Evolutionary conservation across 2,329 filamentous ascomycete genomes (phyloP), one percentile per base, ranked within the genome.

Genomic region (Aspergillus sojae): DNA sequence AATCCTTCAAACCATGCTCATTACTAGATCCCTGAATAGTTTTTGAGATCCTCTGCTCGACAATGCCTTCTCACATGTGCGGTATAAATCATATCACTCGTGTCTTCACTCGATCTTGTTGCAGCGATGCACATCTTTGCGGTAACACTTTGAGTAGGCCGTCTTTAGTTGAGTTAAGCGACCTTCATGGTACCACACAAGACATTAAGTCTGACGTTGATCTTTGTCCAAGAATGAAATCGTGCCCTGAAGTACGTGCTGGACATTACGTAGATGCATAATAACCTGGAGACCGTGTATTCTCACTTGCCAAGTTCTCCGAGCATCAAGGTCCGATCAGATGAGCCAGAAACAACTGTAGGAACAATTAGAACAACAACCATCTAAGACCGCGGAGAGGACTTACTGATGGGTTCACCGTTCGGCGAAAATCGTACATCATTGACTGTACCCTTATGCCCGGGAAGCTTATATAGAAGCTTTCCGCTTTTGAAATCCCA

Each of bases 401-500:
- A 88, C 92, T 89, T 85, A 97, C 94, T 86, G 65, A 97, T 91
- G 23, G 93, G 93, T 71, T 97, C 93, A 65, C 90, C 88, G 45
- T 87, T 86, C 5, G 94, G 93, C 56, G 92, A 90, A 75, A 99
- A 96, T 70, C 96, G 91, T 60, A 94, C 94, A 76, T 94, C 93
- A 76, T 98, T 99, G 58, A 98, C 95, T 0, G 92, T 92, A 39
- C 94, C 95, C 79, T 93, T 95, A 77, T 99, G 95, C 0, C 95
- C 95, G 1, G 95, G 95, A 58, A 99, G 84, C 80, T 98, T 98
- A 80, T 97, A 96, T 67, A 96, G 78, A 71, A 99, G 83, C 81
- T 96, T 98, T 63, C 92, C 94, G n/a, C 87, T 91, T 75, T 92
- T 89, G 61, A 84, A 88, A 57, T 95, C 94, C 95, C 95, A 99